These are phyloP conservation scores for Ophiostoma himal-ulmi DNA, from an alignment of 2,329 filamentous ascomycete species.

Conservation along the genomic window DNA sequence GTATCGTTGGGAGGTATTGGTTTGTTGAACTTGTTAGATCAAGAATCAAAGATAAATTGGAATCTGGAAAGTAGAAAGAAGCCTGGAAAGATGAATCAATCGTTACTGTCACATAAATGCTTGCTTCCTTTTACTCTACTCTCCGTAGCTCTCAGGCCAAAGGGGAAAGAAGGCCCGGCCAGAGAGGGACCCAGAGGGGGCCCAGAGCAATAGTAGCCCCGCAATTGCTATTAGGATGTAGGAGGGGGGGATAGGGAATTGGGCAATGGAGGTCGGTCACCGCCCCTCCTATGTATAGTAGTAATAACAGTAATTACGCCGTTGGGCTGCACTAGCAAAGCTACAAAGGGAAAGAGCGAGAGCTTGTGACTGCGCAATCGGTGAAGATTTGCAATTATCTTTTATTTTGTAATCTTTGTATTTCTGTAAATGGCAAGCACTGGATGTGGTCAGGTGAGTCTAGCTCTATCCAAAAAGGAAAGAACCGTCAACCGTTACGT, in stretches of 20 bases:
- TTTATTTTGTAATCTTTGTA: background rate
- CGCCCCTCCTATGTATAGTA: conserved; percentile 13
- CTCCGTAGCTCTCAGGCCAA: conserved; percentile 14
- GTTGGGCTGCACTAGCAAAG: background rate
- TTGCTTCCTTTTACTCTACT: conserved; percentile 11
- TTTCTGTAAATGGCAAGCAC: background rate
- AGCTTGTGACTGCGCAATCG: background rate
- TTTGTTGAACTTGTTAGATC: background rate
- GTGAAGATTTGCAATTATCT: background rate
- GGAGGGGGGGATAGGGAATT: conserved; percentile 3
- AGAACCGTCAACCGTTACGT: background rate
- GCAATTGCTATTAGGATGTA: conserved; percentile 22
- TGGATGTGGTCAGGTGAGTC: background rate
- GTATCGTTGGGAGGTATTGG: background rate
- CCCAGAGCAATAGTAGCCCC: conserved; percentile 20
- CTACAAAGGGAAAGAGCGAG: conserved; percentile 9
- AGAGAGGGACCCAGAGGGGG: conserved; percentile 9
- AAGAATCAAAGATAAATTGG: background rate
- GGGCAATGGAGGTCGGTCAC: conserved; percentile 15
- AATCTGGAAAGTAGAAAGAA: background rate
- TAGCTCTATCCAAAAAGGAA: background rate
- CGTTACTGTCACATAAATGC: conserved; percentile 16
- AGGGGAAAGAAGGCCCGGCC: conserved; percentile 20
- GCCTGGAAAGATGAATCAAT: conserved; percentile 1
- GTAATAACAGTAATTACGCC: background rate